Base-by-base conservation (phyloP, 2,329 filamentous ascomycete genomes). In the Aspergillus nomiae region DNA sequence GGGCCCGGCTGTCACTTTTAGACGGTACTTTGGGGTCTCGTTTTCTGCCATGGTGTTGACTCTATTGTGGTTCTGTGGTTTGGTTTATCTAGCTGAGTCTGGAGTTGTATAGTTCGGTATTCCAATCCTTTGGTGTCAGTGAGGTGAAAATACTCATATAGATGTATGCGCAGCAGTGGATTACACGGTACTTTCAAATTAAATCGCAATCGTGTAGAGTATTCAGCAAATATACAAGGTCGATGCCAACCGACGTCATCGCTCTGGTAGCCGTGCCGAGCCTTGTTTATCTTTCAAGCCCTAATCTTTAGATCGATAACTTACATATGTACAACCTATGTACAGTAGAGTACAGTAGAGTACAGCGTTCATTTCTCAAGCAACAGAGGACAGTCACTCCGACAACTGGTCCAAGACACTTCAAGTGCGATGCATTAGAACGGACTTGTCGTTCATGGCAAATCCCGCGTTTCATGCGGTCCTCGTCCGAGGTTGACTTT, bases 1-100 rank as follows among this genome's bases (percentile, higher is more conserved):
- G 1, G 91, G 84, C 2, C 94, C 94, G 1, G 92, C 92, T 0
- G 92, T 96, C 60, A 97, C 89, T 68, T 86, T 87, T 65, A 98
- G 85, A 57, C 92, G 85, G 77, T 95, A 97, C 45, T 72, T 68
- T 5, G 63, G 41, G 43, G 65, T 38, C 12, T 56, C 16, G 28
- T 11, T 51, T 16, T 21, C 28, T 34, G 58, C 19, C 58, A 60
- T 60, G 9, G 12, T 51, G 48, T 3, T 32, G 28, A 12, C 12
- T 51, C 14, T 51, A 32, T 51, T 9, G 46, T 28, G 46, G 16
- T 9, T 28, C 14, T 30, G 19, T 19, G 4, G 11, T 19, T 19
- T 48, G 45, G 45, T 19, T 19, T 48, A 16, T 36, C 1, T 36
- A 16, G 16, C 34, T 36, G 34, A 36, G 34, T 36, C 34, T 16